These are phyloP conservation scores for Oldenlandia corymbosa DNA, from an alignment of 257 asterid species.

Conservation along the genomic window DNA sequence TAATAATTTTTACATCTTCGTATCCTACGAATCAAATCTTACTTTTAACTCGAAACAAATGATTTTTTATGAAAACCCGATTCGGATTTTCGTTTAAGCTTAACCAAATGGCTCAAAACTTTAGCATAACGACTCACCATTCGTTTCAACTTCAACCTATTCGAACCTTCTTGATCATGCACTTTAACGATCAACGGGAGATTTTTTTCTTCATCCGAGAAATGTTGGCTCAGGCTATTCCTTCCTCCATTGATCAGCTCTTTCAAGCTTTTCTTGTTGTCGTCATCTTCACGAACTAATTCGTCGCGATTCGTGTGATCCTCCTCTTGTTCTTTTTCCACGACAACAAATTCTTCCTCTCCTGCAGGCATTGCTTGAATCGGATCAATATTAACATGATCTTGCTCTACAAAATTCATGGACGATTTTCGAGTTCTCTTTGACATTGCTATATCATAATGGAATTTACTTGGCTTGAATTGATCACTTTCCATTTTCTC, in stretches of 20 bases:
- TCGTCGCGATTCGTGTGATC: background rate
- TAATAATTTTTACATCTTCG: no score
- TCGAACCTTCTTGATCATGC: slow-evolving; percentile 19
- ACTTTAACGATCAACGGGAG: slow-evolving; percentile 23
- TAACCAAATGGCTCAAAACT: slow-evolving; percentile 41
- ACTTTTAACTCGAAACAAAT: background rate
- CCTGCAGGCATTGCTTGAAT: slow-evolving; percentile 3
- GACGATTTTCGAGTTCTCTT: slow-evolving; percentile 51
- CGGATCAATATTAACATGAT: background rate
- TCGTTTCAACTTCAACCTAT: slow-evolving; percentile 29
- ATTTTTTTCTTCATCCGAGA: slow-evolving; percentile 40
- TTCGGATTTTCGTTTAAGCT: slow-evolving; percentile 40
- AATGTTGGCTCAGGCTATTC: slow-evolving; percentile 40
- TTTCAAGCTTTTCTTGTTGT: slow-evolving; percentile 37
- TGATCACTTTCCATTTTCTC: slow-evolving; percentile 18
- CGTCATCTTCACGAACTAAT: slow-evolving; percentile 5
- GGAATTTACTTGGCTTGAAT: slow-evolving; percentile 15
- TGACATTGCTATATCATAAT: slow-evolving; percentile 53
- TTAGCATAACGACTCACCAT: slow-evolving; percentile 34
- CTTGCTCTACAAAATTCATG: slow-evolving; percentile 12
- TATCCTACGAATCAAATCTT: no score
- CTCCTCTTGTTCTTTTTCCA: slow-evolving; percentile 12
- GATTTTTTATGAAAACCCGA: slow-evolving; percentile 28
- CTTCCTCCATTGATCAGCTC: slow-evolving; percentile 28
- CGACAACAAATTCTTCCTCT: slow-evolving; percentile 1